Evolutionary conservation across 768 basidiomycete species (phyloP), one percentile per base, ranked within the genome.

Genomic region (Tephrocybe sp.): DNA sequence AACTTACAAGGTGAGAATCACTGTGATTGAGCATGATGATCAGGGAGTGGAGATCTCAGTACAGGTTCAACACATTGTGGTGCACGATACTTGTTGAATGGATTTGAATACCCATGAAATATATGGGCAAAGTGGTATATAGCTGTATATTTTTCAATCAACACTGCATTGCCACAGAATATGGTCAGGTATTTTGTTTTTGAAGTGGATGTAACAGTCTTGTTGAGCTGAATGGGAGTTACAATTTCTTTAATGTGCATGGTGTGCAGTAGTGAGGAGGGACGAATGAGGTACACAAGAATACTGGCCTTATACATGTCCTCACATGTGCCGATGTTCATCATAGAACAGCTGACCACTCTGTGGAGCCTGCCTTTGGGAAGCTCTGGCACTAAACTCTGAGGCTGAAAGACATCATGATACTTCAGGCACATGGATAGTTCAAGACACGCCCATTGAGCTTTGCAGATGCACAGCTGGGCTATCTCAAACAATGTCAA

Each of bases 271-370:
- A 2, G 18, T 13, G 28, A 26, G 41, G 11, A 32, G 30, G 24
- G n/a, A n/a, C 44, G 27, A 16, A 54, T 34, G 21, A 54, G 21
- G 24, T 31, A 54, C 1, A 49, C 52, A 9, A 43, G 47, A 19
- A 54, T 42, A 1, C 31, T 35, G 13, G 30, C 36, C 1, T 19
- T 5, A 18, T 41, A 45, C 1, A 53, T 18, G 11, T 44, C 27
- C 11, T 44, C 24, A 16, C 44, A 54, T 9, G 42, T 19, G 1
- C 4, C 13, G 1, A 54, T 21, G 19, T 46, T 32, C 13, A 2
- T 19, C 0, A 48, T 54, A 24, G 50, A 54, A 11, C 32, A 44
- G 4, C 53, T 48, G 1, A 46, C n/a, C 7, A 45, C 21, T 0
- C 4, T 13, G 18, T 12, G 24, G 9, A 16, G 1, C n/a, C 28